Percentiles rank a stretch among this genome's conserved stretches.
Evolutionary conservation across 192 early-diverging fungal genomes (phyloP).

Genomic region (Kappamyces sp.): DNA sequence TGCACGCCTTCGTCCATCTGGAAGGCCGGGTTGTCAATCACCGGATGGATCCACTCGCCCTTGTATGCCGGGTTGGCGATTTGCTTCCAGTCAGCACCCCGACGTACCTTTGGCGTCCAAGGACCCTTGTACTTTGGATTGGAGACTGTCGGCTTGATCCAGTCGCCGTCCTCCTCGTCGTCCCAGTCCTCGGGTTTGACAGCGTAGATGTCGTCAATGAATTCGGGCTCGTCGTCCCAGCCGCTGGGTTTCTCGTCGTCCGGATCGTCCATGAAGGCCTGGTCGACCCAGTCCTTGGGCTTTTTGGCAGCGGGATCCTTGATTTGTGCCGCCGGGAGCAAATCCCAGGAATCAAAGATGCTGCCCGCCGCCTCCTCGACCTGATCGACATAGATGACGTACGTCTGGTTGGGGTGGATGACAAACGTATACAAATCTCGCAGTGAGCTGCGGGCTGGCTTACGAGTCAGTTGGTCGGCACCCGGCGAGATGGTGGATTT

Average conservation of each 20-base stretch:
- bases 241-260: constrained; percentile 66
- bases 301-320: constrained; percentile 33
- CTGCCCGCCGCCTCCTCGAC: constrained; percentile 30
- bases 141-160: constrained; percentile 35
- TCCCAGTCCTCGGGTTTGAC: constrained; percentile 85
- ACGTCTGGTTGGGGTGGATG: constrained; percentile 45
- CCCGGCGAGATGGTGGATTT: constrained; percentile 32
- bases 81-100: constrained; percentile 14
- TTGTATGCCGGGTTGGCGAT: constrained; percentile 48
- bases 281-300: constrained; percentile 40
- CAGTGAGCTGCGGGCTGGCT: constrained; percentile 2
- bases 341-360: constrained; percentile 38
- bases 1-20: constrained; percentile 6
- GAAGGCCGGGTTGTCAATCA: constrained; percentile 26
- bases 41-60: constrained; percentile 42
- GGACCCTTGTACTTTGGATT: constrained; percentile 48
- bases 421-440: constrained; percentile 44
- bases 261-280: constrained; percentile 63
- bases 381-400: constrained; percentile 36
- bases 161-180: constrained; percentile 42
- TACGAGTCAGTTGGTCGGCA: constrained; percentile 39
- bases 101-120: constrained; percentile 35
- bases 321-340: constrained; percentile 43
- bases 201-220: constrained; percentile 77
- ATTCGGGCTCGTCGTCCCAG: constrained; percentile 71